A percentile compares a stretch with the other conserved stretches of the same genome.
phyloP scores from a whole-genome alignment of 164 flowering plant genomes.

The Magnolia changhungtana region DNA sequence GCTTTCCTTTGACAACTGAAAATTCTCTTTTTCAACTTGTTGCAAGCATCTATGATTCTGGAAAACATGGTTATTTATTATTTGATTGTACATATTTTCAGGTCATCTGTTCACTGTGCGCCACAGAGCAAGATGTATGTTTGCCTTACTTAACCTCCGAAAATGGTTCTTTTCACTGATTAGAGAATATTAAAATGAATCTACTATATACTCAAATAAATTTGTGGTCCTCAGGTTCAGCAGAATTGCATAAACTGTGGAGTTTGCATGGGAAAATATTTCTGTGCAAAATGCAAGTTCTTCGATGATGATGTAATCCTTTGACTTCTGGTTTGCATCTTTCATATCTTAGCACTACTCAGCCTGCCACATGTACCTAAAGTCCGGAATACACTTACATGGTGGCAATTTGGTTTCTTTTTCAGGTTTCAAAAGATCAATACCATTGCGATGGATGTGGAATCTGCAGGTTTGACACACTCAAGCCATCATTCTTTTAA shows the following conservation, averaged over 20 bases:
- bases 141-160: neutral
- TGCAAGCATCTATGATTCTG: no score
- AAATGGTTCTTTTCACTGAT: neutral
- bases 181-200: neutral
- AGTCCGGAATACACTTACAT: neutral
- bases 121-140: conserved; percentile 85
- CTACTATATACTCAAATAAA: neutral
- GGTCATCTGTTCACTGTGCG: conserved; percentile 86
- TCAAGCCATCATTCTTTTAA: neutral
- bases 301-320: conserved; percentile 79
- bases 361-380: neutral
- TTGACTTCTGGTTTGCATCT: neutral
- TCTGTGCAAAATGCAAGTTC: conserved; percentile 75
- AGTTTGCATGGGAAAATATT: conserved; percentile 82
- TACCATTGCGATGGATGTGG: conserved; percentile 92
- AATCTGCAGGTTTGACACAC: conserved; percentile 57
- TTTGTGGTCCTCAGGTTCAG: conserved; percentile 49
- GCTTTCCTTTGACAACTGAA: no score
- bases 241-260: conserved; percentile 76
- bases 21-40: no score
- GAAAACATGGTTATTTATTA: no score
- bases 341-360: neutral
- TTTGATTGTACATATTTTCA: conserved; percentile 23
- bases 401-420: neutral
- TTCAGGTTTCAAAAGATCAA: conserved; percentile 78